phyloP scores from a whole-genome alignment of 2,329 filamentous ascomycete species.

The Trichothecium roseum region DNA sequence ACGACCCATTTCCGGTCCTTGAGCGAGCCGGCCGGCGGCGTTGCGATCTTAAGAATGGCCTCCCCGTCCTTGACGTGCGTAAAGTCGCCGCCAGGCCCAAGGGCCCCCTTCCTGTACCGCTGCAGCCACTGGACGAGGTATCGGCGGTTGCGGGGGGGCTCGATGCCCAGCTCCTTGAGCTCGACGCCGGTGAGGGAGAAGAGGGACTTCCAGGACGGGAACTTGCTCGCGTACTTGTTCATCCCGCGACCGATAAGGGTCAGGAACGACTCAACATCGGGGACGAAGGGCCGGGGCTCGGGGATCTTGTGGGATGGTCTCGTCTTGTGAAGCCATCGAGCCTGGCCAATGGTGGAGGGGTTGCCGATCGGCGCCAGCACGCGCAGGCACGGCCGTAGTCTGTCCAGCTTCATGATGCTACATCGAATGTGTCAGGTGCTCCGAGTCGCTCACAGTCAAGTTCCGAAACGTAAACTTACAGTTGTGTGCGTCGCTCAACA shows the following conservation, averaged over 20 bases:
- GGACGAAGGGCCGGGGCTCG: constrained; percentile 71
- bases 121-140: constrained; percentile 87
- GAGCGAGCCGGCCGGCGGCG: constrained; percentile 21
- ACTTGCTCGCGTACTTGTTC: constrained; percentile 72
- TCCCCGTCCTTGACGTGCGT: constrained; percentile 52
- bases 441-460: too few species aligned
- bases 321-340: constrained; percentile 33
- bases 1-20: constrained; percentile 41
- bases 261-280: constrained; percentile 77
- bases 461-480: too few species aligned
- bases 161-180: constrained; percentile 74
- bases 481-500: too few species aligned
- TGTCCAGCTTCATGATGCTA: constrained; percentile 19
- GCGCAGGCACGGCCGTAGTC: constrained; percentile 20
- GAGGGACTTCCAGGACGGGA: constrained; percentile 81
- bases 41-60: constrained; percentile 40
- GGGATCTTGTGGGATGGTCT: constrained; percentile 39
- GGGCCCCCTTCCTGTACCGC: constrained; percentile 66
- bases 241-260: constrained; percentile 83
- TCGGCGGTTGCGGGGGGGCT: constrained; percentile 69
- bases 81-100: constrained; percentile 76
- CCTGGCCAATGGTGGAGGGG: constrained; percentile 22
- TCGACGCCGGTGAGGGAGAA: constrained; percentile 73
- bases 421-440: too few species aligned
- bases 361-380: constrained; percentile 19